Evolutionary conservation across 441 rosid genomes (phyloP).

Genomic region (Sinapis alba): DNA sequence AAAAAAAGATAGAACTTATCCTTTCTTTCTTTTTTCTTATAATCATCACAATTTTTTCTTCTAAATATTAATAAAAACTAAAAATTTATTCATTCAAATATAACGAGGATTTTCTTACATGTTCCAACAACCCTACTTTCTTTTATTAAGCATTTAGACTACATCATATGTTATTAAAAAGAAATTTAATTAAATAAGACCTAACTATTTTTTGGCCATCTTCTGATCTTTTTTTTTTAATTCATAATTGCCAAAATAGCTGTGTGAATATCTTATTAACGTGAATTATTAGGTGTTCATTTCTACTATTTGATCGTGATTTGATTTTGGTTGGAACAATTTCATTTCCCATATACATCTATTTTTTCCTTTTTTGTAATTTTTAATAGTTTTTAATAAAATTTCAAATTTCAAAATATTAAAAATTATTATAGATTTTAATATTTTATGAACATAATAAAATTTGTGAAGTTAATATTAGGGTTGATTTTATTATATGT

Average conservation of each 20-base stretch:
- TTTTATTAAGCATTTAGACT: background rate
- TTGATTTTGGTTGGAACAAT: too few species aligned
- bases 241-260: background rate
- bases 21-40: too few species aligned
- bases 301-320: too few species aligned
- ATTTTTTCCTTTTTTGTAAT: background rate
- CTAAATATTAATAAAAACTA: too few species aligned
- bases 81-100: too few species aligned
- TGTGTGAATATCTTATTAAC: background rate
- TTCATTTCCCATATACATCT: background rate
- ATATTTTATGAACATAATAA: background rate
- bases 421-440: background rate
- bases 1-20: too few species aligned
- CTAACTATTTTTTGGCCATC: background rate
- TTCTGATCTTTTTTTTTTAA: background rate
- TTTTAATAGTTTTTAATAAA: too few species aligned
- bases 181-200: background rate
- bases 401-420: too few species aligned
- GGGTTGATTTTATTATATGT: background rate
- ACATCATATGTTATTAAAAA: too few species aligned
- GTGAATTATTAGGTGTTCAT: background rate
- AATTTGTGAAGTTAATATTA: background rate
- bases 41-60: too few species aligned
- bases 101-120: too few species aligned
- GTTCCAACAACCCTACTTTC: too few species aligned